phyloP scores from a whole-genome alignment of 495 filamentous ascomycete species.

The Xylaria palmicola region DNA sequence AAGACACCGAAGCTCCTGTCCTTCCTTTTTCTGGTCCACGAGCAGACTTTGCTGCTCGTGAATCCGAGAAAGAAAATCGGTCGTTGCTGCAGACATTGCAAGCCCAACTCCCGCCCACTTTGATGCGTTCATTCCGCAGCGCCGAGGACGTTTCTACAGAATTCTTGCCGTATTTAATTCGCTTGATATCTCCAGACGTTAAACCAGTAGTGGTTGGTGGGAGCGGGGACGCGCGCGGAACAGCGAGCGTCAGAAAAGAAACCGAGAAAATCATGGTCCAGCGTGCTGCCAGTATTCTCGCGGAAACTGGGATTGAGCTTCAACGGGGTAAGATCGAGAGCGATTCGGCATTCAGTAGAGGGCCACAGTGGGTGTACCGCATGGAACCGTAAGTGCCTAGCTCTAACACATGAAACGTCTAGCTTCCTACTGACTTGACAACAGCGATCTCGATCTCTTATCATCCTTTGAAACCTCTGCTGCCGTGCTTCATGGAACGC shows the following conservation, averaged over 20 bases:
- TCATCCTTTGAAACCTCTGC: conserved; percentile 58
- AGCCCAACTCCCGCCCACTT: conserved; percentile 54
- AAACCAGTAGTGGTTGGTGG: conserved; percentile 88
- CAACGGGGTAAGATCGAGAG: conserved; percentile 77
- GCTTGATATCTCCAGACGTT: conserved; percentile 82
- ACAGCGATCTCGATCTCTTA: conserved; percentile 62
- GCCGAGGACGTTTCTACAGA: conserved; percentile 72
- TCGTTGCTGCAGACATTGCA: conserved; percentile 54
- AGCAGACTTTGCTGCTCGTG: conserved; percentile 76
- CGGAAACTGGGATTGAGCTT: conserved; percentile 74
- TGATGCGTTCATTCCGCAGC: conserved; percentile 74
- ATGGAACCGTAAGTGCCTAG: conserved; percentile 81
- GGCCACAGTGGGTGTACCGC: conserved; percentile 75
- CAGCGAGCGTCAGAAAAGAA: conserved; percentile 83
- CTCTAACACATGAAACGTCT: background rate
- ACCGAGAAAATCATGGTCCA: conserved; percentile 76
- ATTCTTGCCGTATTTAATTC: conserved; percentile 76
- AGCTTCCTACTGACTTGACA: background rate
- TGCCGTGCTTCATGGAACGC: conserved; percentile 44
- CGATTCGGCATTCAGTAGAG: conserved; percentile 44
- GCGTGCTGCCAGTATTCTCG: conserved; percentile 76
- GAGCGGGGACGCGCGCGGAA: conserved; percentile 59
- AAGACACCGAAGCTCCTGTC: conserved; percentile 54
- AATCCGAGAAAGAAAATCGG: conserved; percentile 67
- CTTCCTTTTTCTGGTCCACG: conserved; percentile 76